phyloP scores from a whole-genome alignment of 1,139 yeast genomes.

The Pichia sp. region DNA sequence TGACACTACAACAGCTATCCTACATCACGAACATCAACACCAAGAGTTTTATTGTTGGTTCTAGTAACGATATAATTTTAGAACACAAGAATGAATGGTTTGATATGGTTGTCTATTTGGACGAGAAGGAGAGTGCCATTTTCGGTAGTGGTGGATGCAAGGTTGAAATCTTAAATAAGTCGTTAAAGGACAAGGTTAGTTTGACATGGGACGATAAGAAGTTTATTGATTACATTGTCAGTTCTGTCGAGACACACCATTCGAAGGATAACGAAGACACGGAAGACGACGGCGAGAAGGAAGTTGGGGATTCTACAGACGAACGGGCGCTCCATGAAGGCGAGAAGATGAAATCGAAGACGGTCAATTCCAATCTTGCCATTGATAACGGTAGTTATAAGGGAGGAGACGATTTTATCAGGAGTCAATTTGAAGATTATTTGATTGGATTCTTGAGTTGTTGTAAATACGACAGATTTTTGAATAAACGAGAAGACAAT shows the following conservation, averaged over 20 bases:
- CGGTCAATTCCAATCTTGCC: constrained; percentile 45
- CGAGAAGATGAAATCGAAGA: constrained; percentile 33
- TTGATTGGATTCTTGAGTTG: constrained; percentile 72
- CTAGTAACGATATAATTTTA: constrained; percentile 78
- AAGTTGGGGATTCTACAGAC: constrained; percentile 1
- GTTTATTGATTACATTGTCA: constrained; percentile 55
- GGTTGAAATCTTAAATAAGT: constrained; percentile 46
- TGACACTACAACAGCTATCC: constrained; percentile 87
- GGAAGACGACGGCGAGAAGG: constrained; percentile 19
- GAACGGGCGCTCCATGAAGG: constrained; percentile 25
- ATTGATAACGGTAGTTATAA: constrained; percentile 45
- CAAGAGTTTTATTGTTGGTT: constrained; percentile 74
- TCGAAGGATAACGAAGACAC: neutral
- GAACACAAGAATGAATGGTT: constrained; percentile 62
- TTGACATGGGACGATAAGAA: constrained; percentile 68
- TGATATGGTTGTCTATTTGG: constrained; percentile 42
- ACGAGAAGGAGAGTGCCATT: constrained; percentile 38
- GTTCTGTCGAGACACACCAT: constrained; percentile 38
- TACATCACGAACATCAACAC: constrained; percentile 61
- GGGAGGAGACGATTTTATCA: constrained; percentile 89
- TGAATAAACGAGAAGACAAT: constrained; percentile 35
- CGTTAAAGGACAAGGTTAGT: constrained; percentile 42
- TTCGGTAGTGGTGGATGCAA: constrained; percentile 22
- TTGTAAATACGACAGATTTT: constrained; percentile 65
- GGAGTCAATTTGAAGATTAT: constrained; percentile 90